These are phyloP conservation scores for Yamadazyma sp. DNA, from an alignment of 805 yeast species.

Conservation along the genomic window DNA sequence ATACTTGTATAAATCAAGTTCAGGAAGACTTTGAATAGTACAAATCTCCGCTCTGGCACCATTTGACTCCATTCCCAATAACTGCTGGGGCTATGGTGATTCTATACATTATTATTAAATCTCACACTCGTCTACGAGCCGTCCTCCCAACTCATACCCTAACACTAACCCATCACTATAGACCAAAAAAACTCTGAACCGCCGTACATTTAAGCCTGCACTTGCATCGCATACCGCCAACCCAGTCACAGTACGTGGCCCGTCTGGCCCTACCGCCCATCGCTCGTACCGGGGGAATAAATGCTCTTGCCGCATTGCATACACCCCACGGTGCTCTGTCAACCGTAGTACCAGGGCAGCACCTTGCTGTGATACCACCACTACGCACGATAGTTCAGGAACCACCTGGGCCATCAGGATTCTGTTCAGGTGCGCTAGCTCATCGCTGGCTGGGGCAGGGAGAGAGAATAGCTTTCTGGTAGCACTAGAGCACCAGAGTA, in stretches of 20 bases:
- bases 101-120: too few species aligned
- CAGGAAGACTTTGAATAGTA: too few species aligned
- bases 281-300: conserved; percentile 36
- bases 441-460: conserved; percentile 36
- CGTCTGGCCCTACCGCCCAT: conserved; percentile 26
- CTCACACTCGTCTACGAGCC: background rate
- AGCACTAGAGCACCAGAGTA: conserved; percentile 49
- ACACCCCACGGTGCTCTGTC: conserved; percentile 36
- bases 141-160: conserved; percentile 19
- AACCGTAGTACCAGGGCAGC: conserved; percentile 35
- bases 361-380: conserved; percentile 41
- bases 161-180: conserved; percentile 36
- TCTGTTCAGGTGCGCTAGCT: conserved; percentile 31
- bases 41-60: too few species aligned
- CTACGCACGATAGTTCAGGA: conserved; percentile 34
- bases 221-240: conserved; percentile 23
- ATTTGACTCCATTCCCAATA: too few species aligned
- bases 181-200: conserved; percentile 31
- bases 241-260: conserved; percentile 35
- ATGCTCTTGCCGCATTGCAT: conserved; percentile 45
- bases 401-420: conserved; percentile 35
- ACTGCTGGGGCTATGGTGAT: too few species aligned
- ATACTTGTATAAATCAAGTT: too few species aligned
- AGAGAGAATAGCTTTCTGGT: conserved; percentile 43
- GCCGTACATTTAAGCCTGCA: conserved; percentile 17